phyloP scores from a whole-genome alignment of 2,329 filamentous ascomycete species.

The Scedosporium dehoogii region DNA sequence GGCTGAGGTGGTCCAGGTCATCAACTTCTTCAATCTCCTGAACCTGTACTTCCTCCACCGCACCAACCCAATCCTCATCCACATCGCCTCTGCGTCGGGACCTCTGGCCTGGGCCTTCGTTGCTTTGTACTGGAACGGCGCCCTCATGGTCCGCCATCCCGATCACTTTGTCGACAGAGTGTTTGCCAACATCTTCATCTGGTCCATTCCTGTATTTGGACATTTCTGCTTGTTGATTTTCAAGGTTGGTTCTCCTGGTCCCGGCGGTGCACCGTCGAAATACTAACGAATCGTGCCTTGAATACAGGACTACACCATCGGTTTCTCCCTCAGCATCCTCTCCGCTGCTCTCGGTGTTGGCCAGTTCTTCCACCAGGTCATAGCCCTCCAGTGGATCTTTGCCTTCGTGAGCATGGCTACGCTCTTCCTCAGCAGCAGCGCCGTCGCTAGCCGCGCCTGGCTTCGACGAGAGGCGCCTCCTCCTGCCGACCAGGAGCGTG shows the following conservation, averaged over 20 bases:
- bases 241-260: constrained; percentile 41
- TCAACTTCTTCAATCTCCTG: constrained; percentile 76
- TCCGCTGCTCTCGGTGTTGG: constrained; percentile 65
- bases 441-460: constrained; percentile 54
- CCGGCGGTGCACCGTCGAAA: not conserved
- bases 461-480: constrained; percentile 24
- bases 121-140: constrained; percentile 81
- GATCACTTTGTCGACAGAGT: constrained; percentile 61
- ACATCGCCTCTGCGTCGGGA: constrained; percentile 63
- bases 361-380: constrained; percentile 62
- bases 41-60: constrained; percentile 73
- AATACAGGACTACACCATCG: constrained; percentile 58
- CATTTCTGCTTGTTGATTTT: constrained; percentile 64
- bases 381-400: constrained; percentile 89
- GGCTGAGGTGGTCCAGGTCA: constrained; percentile 63
- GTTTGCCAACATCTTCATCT: constrained; percentile 80
- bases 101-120: constrained; percentile 80
- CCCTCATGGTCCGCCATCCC: constrained; percentile 65
- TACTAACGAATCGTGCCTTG: not conserved
- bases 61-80: constrained; percentile 62
- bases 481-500: constrained; percentile 44
- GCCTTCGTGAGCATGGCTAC: constrained; percentile 72
- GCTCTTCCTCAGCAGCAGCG: constrained; percentile 59
- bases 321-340: constrained; percentile 67
- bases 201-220: constrained; percentile 70